Evolutionary conservation across 2,329 filamentous ascomycete genomes (phyloP), one percentile per base, ranked within the genome.

Genomic region (Neonectria ditissima): DNA sequence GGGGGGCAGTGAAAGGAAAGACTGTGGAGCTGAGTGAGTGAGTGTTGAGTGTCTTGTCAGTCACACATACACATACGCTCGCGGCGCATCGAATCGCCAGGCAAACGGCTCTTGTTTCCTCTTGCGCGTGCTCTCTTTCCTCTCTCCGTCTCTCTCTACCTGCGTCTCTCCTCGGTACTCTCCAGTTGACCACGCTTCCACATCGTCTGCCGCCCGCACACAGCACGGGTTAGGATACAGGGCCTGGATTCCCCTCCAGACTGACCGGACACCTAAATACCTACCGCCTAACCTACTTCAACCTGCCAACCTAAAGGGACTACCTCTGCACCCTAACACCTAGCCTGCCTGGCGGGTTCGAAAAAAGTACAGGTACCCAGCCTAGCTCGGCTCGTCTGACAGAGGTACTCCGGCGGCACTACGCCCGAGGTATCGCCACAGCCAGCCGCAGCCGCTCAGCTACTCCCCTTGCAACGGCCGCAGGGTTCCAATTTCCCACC

Each of bases 381-480:
- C 32, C 32, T 22, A n/a, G 24, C 37, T 43, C 28, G 45, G 30
- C 43, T 51, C 59, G 18, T 24, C 13, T 32, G 39, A 41, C 41
- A 37, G 45, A 30, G 59, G 50, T 62, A 62, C 62, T 16, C 58
- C 34, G 9, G 18, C 28, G 18, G 20, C 61, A 43, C 55, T 59
- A 59, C 55, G 26, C 18, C 14, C 55, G 20, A 63, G 20, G 61
- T 63, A 63, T 30, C 44, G 37, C 55, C 43, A 37, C 55, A 39
- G 61, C 61, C 55, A 55, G 26, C 30, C 32, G 16, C 45, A 22
- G 56, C 68, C 59, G 52, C 66, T 57, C 62, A 55, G 67, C 58
- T 73, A 72, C 70, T 66, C 65, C 63, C 56, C 55, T 52, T 62
- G 48, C 70, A 73, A 73, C 70, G 65, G 26, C 59, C 53, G 59